Percentiles rank a stretch among this genome's conserved stretches.
phyloP scores from a whole-genome alignment of 1,284 basidiomycete genomes.

The Clitocybe nebularis region DNA sequence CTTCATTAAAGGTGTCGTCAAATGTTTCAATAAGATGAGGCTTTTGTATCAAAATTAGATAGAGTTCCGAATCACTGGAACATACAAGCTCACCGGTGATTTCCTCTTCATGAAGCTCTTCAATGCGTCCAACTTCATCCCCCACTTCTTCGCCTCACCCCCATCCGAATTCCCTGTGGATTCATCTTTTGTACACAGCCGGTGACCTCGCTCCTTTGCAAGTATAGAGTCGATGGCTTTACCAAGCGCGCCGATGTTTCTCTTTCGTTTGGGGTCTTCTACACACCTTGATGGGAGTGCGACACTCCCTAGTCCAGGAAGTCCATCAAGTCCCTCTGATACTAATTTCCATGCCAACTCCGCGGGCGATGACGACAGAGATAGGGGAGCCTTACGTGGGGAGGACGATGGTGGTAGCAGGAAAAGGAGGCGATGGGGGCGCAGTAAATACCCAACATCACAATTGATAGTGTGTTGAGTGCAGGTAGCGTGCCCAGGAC shows the following conservation, averaged over 20 bases:
- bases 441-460: conserved; percentile 71
- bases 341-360: conserved; percentile 44
- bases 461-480: conserved; percentile 63
- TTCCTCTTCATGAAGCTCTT: conserved; percentile 52
- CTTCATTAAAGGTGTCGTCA: conserved; percentile 75
- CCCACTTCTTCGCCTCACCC: conserved; percentile 74
- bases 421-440: conserved; percentile 57
- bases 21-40: conserved; percentile 50
- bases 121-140: conserved; percentile 55
- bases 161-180: conserved; percentile 43
- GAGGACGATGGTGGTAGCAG: conserved; percentile 41
- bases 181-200: conserved; percentile 60
- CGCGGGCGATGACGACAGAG: conserved; percentile 36
- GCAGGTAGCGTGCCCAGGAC: conserved; percentile 82
- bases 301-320: conserved; percentile 76
- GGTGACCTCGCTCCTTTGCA: conserved; percentile 64
- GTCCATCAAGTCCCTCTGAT: conserved; percentile 55
- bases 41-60: conserved; percentile 30
- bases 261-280: conserved; percentile 79
- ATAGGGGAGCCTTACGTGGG: conserved; percentile 33
- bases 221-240: conserved; percentile 70
- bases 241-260: conserved; percentile 75
- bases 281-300: conserved; percentile 79
- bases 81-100: conserved; percentile 42
- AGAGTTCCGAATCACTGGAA: not conserved